Conservation (phyloP, 352 stramenopile genomes). For the Pythium dissotocum region DNA sequence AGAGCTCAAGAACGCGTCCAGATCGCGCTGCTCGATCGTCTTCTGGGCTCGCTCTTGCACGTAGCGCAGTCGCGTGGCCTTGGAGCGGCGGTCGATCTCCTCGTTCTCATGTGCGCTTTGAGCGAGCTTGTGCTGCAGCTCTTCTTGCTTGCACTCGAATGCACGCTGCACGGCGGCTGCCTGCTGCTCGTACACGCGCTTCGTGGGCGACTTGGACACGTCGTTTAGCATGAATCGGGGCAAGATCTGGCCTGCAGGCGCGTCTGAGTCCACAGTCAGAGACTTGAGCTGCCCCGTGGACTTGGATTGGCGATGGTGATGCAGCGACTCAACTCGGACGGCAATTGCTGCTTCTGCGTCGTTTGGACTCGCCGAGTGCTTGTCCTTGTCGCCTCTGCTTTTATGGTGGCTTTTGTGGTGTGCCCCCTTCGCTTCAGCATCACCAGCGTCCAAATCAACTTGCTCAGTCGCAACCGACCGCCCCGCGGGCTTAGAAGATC, state of each 20-base stretch:
- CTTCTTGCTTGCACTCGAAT: slow-evolving; percentile 14
- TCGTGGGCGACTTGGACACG: slow-evolving; percentile 17
- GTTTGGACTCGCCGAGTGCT: not conserved
- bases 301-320: slow-evolving; percentile 15
- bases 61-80: slow-evolving; percentile 40
- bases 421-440: too few species aligned
- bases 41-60: slow-evolving; percentile 47
- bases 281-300: slow-evolving; percentile 16
- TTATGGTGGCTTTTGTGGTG: not conserved
- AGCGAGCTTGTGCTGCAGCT: not conserved
- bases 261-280: not conserved
- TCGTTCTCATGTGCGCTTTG: slow-evolving; percentile 17
- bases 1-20: slow-evolving; percentile 49
- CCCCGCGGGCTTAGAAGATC: not conserved
- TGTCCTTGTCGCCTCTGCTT: not conserved
- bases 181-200: slow-evolving; percentile 14
- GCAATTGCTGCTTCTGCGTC: not conserved
- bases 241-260: slow-evolving; percentile 31
- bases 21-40: slow-evolving; percentile 37
- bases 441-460: not conserved
- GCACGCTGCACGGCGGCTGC: slow-evolving; percentile 12
- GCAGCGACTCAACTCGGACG: not conserved
- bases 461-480: not conserved
- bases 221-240: slow-evolving; percentile 54
- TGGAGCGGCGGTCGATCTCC: slow-evolving; percentile 27